Conservation (phyloP, 176 grass and related monocot species). For the Musa troglodytarum region DNA sequence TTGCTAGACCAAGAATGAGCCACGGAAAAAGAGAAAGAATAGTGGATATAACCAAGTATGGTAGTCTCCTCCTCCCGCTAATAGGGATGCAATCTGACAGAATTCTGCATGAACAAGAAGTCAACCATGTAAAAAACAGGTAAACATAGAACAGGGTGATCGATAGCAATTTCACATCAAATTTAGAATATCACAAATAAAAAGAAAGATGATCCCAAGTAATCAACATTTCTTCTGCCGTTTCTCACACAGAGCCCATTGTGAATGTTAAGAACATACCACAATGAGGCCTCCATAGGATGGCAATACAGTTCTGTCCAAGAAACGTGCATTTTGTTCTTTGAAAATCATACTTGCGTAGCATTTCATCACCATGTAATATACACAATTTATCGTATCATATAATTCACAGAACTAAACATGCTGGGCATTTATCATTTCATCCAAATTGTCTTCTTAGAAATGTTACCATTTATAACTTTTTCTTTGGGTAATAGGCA, state of each 20-base stretch:
- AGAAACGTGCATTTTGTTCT: background rate
- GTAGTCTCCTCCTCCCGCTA: slow-evolving; percentile 45
- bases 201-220: no score
- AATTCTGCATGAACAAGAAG: slow-evolving; percentile 34
- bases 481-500: no score
- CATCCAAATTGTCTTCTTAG: no score
- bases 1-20: slow-evolving; percentile 46
- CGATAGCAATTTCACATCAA: background rate
- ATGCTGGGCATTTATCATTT: no score
- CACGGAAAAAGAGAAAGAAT: slow-evolving; percentile 53
- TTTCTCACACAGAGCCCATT: background rate
- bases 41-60: slow-evolving; percentile 66
- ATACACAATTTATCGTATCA: background rate
- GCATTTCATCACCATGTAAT: no score
- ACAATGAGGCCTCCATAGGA: background rate
- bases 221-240: background rate
- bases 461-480: no score
- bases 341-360: no score
- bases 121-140: background rate
- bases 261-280: background rate
- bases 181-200: background rate
- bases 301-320: background rate
- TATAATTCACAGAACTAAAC: background rate
- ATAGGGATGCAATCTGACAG: slow-evolving; percentile 72
- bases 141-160: background rate